Percentiles rank a stretch among this genome's conserved stretches.
Conservation (phyloP, 495 filamentous ascomycete species). For the Darksidea phi region DNA sequence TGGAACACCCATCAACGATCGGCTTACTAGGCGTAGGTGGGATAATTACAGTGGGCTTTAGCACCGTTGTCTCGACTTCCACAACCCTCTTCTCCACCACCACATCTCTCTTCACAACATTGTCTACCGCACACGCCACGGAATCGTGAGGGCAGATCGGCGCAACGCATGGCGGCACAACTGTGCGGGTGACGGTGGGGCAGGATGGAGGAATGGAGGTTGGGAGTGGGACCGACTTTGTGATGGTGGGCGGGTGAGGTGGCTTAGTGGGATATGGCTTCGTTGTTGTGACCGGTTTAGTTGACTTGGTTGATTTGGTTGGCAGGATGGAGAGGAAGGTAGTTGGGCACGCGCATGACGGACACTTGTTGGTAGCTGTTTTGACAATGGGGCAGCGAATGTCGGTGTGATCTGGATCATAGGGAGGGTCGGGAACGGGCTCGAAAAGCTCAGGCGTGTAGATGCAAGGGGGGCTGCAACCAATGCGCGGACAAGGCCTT, state of each 20-base stretch:
- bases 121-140: not conserved
- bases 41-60: no score
- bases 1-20: no score
- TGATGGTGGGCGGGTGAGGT: not conserved
- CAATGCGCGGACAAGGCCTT: conserved; percentile 18
- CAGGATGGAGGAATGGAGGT: not conserved
- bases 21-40: no score
- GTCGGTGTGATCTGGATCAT: not conserved
- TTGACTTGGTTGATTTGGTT: not conserved
- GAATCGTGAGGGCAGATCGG: not conserved
- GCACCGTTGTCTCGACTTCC: no score
- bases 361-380: conserved; percentile 12
- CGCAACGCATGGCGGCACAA: conserved; percentile 16
- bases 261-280: not conserved
- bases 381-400: conserved; percentile 18
- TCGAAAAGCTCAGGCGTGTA: conserved; percentile 1
- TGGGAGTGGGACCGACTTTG: not conserved
- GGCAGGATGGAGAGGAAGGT: conserved; percentile 5
- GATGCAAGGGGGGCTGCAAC: not conserved
- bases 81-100: not conserved
- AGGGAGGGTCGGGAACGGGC: not conserved
- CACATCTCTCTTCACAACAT: not conserved
- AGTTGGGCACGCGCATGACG: conserved; percentile 3
- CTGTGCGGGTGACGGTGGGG: not conserved
- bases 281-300: no score